Base-by-base conservation (phyloP, 768 basidiomycete genomes). In the Termitomyces eurrhizus region DNA sequence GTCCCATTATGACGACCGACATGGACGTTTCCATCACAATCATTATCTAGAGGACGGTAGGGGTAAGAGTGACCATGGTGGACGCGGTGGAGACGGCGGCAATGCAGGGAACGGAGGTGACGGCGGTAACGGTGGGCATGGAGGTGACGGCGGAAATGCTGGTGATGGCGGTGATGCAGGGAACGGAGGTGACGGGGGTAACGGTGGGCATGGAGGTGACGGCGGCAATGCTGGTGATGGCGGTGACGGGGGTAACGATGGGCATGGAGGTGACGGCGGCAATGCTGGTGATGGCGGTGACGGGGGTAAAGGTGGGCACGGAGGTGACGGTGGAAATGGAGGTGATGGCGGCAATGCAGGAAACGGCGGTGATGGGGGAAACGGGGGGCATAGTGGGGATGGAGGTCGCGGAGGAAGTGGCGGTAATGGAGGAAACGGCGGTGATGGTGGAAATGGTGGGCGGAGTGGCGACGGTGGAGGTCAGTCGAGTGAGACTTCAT, bases 371-470 rank as follows among this genome's bases (percentile, higher is more conserved):
- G 7, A 35, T 3, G 59, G 59, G 3, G 53, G 60, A 4, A 37
- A 39, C 36, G 48, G 46, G 14, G 61, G 61, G 13, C 4, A 62
- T 16, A 41, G 42, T 0, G 61, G 57, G n/a, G 7, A 21, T 3
- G 49, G 49, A 2, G 49, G 49, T 1, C 35, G 21, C 9, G 61
- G 61, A 8, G 61, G 57, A 4, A 21, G 32, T 26, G 57, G 57
- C 6, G 61, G 61, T 13, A 7, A 45, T 24, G 48, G 14, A 21
- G 33, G 55, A 3, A 11, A 32, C 7, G 56, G 46, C 29, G 60
- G 51, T 4, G 39, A 41, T 24, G 61, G 56, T 9, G 60, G 57
- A 3, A 9, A 16, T 55, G 61, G 55, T 8, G 60, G 60, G 1
- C 1, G 37, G 4, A 42, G 60, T 0, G 60, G 59, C 0, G 13